phyloP scores from a whole-genome alignment of 345 rosid genomes.

The Eucalyptus viminalis region DNA sequence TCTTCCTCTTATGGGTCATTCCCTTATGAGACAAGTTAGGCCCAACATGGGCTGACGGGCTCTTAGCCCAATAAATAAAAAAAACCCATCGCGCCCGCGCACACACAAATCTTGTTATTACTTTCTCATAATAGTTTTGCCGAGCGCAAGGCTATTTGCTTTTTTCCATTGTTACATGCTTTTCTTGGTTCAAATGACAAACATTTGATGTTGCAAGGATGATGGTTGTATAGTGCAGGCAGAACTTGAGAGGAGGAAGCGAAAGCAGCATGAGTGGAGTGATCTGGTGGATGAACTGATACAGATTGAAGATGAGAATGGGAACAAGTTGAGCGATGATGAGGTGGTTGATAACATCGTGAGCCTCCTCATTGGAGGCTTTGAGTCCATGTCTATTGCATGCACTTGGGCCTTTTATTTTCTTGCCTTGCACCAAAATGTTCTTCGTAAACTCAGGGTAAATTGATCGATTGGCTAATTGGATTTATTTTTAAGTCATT shows the following conservation, averaged over 20 bases:
- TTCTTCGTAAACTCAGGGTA: constrained; percentile 8
- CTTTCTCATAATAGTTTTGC: not conserved
- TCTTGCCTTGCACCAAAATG: constrained; percentile 15
- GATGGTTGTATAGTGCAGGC: not conserved
- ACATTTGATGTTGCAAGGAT: no score
- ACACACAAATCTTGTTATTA: not conserved
- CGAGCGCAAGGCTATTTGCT: not conserved
- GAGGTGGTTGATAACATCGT: constrained; percentile 23
- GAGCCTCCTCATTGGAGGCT: constrained; percentile 12
- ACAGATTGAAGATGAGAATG: constrained; percentile 16
- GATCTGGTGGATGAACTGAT: constrained; percentile 30
- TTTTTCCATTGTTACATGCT: not conserved
- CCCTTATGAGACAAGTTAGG: no score
- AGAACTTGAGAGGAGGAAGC: constrained; percentile 15
- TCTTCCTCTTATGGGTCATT: no score
- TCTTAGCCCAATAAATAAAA: no score
- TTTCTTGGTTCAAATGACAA: no score
- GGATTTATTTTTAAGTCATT: not conserved
- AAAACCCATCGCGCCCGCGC: no score
- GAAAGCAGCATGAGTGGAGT: not conserved
- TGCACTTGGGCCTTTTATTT: constrained; percentile 17
- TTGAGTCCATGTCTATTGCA: constrained; percentile 4
- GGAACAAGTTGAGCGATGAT: constrained; percentile 8
- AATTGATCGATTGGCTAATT: not conserved
- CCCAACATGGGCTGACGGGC: rapidly evolving